phyloP scores from a whole-genome alignment of 345 rosid species.

The Salix brachista region DNA sequence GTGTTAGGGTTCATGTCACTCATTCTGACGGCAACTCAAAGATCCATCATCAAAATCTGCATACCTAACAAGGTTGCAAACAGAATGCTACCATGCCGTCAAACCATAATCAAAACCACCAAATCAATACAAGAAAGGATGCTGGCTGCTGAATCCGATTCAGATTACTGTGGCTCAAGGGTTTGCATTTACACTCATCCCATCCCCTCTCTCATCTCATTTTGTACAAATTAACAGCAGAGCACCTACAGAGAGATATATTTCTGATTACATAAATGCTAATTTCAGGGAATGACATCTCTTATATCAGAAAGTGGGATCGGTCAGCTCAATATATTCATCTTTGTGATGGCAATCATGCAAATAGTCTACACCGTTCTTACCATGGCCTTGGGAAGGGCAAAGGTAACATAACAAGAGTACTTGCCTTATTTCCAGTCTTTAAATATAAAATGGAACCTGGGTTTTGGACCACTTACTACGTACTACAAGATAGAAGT shows the following conservation, averaged over 20 bases:
- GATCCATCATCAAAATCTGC: constrained; percentile 53
- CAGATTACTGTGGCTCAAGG: constrained; percentile 45
- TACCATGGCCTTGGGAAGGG: constrained; percentile 65
- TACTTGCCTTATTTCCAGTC: too few relatives aligned
- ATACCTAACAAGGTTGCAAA: constrained; percentile 40
- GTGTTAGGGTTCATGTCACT: constrained; percentile 80
- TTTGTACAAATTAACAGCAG: too few relatives aligned
- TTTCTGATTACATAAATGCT: background rate
- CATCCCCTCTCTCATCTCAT: too few relatives aligned
- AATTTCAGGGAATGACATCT: constrained; percentile 46
- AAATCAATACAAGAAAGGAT: constrained; percentile 24
- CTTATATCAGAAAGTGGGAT: constrained; percentile 56
- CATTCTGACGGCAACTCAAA: constrained; percentile 45
- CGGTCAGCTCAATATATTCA: constrained; percentile 60
- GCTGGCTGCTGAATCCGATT: constrained; percentile 14
- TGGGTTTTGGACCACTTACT: too few relatives aligned
- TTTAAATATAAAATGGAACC: too few relatives aligned
- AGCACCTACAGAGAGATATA: too few relatives aligned
- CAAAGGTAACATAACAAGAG: constrained; percentile 38
- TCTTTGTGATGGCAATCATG: constrained; percentile 65
- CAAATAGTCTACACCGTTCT: constrained; percentile 59
- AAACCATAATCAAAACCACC: constrained; percentile 10
- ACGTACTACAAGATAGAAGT: too few relatives aligned
- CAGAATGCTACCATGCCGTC: constrained; percentile 58
- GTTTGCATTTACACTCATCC: constrained; percentile 16